Evolutionary conservation across 2,329 filamentous ascomycete genomes (phyloP).

Genomic region (Stylonectria norvegica): DNA sequence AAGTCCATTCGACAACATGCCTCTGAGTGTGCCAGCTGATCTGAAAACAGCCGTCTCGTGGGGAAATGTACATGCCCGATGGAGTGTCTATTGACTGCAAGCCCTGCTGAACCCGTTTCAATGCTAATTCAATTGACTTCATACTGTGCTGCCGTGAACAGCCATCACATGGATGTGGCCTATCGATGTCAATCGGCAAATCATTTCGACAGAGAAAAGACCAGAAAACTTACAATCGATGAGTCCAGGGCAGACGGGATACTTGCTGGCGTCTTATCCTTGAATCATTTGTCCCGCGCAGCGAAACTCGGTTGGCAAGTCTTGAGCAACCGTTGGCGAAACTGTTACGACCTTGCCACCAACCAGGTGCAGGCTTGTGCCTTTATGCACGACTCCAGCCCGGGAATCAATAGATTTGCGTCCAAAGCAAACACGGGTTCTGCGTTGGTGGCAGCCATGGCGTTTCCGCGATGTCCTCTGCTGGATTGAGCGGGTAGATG

Average conservation of each 20-base stretch:
- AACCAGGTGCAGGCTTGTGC: neutral
- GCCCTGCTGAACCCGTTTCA: neutral
- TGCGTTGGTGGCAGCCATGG: slow-evolving; percentile 3
- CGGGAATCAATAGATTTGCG: slow-evolving; percentile 1
- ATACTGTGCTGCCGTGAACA: slow-evolving; percentile 2
- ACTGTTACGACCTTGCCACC: slow-evolving; percentile 1
- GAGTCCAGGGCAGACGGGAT: slow-evolving; percentile 2
- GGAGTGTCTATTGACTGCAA: slow-evolving; percentile 1
- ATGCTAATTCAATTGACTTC: neutral
- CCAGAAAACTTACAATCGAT: slow-evolving; percentile 1
- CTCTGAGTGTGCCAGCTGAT: neutral
- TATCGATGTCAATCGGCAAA: neutral
- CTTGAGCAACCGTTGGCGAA: neutral
- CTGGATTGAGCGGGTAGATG: slow-evolving; percentile 2
- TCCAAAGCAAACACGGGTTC: slow-evolving; percentile 2
- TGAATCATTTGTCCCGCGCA: neutral
- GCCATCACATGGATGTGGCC: slow-evolving; percentile 5
- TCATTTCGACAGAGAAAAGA: neutral
- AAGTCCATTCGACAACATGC: slow-evolving; percentile 2
- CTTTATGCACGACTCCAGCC: slow-evolving; percentile 1
- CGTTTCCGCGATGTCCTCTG: slow-evolving; percentile 1
- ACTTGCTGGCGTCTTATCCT: slow-evolving; percentile 1
- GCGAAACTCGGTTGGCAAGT: neutral
- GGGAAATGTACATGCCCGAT: slow-evolving; percentile 4
- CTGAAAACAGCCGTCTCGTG: slow-evolving; percentile 2